Conservation (phyloP, 2,329 filamentous ascomycete species). For the Xenosphaeropsis pyriputrescens region DNA sequence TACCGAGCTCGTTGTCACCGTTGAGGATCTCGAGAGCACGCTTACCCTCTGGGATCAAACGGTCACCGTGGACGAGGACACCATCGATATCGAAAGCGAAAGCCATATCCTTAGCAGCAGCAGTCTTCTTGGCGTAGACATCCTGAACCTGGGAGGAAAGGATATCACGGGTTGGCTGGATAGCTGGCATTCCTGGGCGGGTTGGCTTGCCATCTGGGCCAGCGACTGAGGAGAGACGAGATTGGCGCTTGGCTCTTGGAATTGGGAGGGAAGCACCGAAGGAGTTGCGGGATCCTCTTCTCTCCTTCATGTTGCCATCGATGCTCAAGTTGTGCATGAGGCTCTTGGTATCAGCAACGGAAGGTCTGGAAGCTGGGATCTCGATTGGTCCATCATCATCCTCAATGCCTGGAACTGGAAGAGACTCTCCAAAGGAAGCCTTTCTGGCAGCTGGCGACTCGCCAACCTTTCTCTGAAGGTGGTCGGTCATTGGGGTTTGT, state of each 20-base stretch:
- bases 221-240: constrained; percentile 48
- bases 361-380: constrained; percentile 52
- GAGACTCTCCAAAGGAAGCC: constrained; percentile 1
- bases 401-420: constrained; percentile 28
- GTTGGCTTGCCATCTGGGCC: constrained; percentile 27
- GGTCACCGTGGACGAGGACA: constrained; percentile 60
- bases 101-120: constrained; percentile 62
- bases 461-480: constrained; percentile 8
- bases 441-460: constrained; percentile 6
- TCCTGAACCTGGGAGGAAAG: constrained; percentile 58
- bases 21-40: constrained; percentile 56
- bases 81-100: constrained; percentile 71
- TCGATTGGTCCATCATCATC: constrained; percentile 37
- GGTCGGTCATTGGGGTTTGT: background rate
- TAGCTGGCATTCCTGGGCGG: constrained; percentile 40
- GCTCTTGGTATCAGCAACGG: constrained; percentile 50
- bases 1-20: constrained; percentile 62
- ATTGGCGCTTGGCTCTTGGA: constrained; percentile 53
- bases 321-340: constrained; percentile 64
- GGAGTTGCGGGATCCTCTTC: constrained; percentile 58
- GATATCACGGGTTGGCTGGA: constrained; percentile 50
- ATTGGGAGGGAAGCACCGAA: constrained; percentile 63
- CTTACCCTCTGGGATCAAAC: constrained; percentile 52
- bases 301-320: constrained; percentile 50
- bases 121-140: constrained; percentile 48